A percentile compares a stretch with the other conserved stretches of the same genome.
phyloP scores from a whole-genome alignment of 179 eudicot genomes.

The Beta lomatogona region DNA sequence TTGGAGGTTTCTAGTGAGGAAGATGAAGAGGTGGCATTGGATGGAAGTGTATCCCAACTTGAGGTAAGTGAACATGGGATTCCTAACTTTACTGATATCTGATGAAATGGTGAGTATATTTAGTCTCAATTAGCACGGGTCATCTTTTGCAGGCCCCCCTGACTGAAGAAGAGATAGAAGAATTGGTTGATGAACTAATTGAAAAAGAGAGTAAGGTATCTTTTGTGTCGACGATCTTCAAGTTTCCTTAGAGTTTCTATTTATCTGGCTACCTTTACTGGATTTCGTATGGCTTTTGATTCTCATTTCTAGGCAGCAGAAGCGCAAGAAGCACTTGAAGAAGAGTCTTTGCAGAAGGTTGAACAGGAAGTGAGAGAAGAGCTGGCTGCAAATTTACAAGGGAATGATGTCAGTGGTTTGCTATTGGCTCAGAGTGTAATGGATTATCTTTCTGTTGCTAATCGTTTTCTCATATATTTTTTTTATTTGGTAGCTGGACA shows the following conservation, averaged over 20 bases:
- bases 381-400: conserved; percentile 61
- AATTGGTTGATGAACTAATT: conserved; percentile 71
- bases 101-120: background rate
- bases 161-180: conserved; percentile 86
- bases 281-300: conserved; percentile 15
- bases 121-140: background rate
- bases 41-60: conserved; percentile 27
- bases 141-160: conserved; percentile 52
- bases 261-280: background rate
- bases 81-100: background rate
- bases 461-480: conserved; percentile 17
- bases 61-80: conserved; percentile 37
- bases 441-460: background rate
- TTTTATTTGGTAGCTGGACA: conserved; percentile 64
- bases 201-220: conserved; percentile 92
- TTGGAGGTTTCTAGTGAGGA: conserved; percentile 36
- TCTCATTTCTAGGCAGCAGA: conserved; percentile 84
- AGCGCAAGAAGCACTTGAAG: conserved; percentile 96
- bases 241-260: background rate
- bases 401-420: conserved; percentile 60
- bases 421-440: background rate
- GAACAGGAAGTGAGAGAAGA: conserved; percentile 90
- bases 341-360: conserved; percentile 77
- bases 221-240: background rate
- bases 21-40: conserved; percentile 31